Evolutionary conservation across 2,329 filamentous ascomycete genomes (phyloP).

Genomic region (Alternaria consortialis): DNA sequence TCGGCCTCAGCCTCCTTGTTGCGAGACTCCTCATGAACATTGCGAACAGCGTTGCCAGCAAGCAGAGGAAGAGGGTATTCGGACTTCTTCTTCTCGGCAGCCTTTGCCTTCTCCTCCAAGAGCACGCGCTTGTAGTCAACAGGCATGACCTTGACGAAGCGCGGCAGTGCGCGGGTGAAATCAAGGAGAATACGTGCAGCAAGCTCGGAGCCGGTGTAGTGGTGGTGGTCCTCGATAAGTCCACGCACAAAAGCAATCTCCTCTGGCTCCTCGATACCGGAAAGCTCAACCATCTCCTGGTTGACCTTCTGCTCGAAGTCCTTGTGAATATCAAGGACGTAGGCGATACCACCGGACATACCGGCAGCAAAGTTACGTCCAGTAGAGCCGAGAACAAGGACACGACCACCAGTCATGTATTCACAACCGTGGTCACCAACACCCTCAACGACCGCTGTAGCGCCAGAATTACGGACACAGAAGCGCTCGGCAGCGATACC

Average conservation of each 20-base stretch:
- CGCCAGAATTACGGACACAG: constrained; percentile 94
- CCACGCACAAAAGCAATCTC: constrained; percentile 92
- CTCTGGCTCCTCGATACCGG: constrained; percentile 79
- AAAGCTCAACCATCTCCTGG: constrained; percentile 95
- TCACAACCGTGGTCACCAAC: constrained; percentile 96
- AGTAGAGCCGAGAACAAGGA: constrained; percentile 85
- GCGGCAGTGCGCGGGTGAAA: constrained; percentile 88
- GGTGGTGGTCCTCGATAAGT: constrained; percentile 94
- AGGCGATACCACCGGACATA: constrained; percentile 98
- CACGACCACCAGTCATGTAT: constrained; percentile 97
- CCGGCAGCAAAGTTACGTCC: constrained; percentile 97
- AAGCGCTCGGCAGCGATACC: constrained; percentile 96
- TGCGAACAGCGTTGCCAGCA: constrained; percentile 69
- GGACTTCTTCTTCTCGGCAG: constrained; percentile 82
- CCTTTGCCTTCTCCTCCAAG: constrained; percentile 84
- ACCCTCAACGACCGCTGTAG: constrained; percentile 94
- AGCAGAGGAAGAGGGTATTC: constrained; percentile 83
- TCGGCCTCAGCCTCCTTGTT: constrained; percentile 68
- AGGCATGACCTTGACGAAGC: constrained; percentile 92
- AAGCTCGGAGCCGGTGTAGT: constrained; percentile 95
- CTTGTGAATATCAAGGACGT: constrained; percentile 86
- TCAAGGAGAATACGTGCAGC: constrained; percentile 93
- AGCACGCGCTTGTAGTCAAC: constrained; percentile 96
- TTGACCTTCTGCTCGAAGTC: constrained; percentile 96
- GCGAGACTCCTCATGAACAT: constrained; percentile 62